Conservation (phyloP, 768 basidiomycete species). For the Lactifluus rugatus region DNA sequence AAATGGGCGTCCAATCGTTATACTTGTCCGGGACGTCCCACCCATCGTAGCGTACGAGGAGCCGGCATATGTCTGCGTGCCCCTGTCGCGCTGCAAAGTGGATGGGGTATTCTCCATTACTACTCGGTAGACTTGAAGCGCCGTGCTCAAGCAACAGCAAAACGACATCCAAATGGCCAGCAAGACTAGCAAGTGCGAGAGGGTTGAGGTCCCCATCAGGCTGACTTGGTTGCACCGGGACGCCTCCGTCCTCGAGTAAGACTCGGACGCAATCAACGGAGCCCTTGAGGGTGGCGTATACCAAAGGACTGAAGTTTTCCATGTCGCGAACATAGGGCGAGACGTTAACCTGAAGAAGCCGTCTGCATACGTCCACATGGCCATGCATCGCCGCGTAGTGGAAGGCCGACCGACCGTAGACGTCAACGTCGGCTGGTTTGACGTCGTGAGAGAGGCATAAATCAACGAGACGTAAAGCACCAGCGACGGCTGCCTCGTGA, state of each 20-base stretch:
- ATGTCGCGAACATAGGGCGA: conserved; percentile 68
- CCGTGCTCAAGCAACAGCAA: conserved; percentile 67
- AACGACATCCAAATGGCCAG: conserved; percentile 79
- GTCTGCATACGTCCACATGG: conserved; percentile 63
- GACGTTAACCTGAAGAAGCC: conserved; percentile 59
- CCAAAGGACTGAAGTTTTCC: conserved; percentile 90
- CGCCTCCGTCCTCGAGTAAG: conserved; percentile 65
- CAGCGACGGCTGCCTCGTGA: conserved; percentile 87
- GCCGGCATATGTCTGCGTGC: conserved; percentile 70
- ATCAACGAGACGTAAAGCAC: conserved; percentile 63
- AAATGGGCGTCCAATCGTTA: conserved; percentile 96
- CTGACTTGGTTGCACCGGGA: conserved; percentile 48
- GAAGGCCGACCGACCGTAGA: conserved; percentile 86
- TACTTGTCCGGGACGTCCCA: conserved; percentile 92
- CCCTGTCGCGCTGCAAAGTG: conserved; percentile 94
- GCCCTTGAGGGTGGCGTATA: conserved; percentile 87
- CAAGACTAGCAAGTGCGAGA: conserved; percentile 82
- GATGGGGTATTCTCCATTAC: conserved; percentile 93
- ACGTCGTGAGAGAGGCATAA: conserved; percentile 71
- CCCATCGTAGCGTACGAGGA: conserved; percentile 64
- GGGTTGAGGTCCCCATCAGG: conserved; percentile 68
- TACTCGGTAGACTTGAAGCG: conserved; percentile 73
- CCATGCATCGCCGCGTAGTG: conserved; percentile 97
- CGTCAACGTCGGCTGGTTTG: conserved; percentile 65
- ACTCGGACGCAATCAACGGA: conserved; percentile 73